Evolutionary conservation across 2,329 filamentous ascomycete species (phyloP), one percentile per base, ranked within the genome.

Genomic region (Neonectria sp.): DNA sequence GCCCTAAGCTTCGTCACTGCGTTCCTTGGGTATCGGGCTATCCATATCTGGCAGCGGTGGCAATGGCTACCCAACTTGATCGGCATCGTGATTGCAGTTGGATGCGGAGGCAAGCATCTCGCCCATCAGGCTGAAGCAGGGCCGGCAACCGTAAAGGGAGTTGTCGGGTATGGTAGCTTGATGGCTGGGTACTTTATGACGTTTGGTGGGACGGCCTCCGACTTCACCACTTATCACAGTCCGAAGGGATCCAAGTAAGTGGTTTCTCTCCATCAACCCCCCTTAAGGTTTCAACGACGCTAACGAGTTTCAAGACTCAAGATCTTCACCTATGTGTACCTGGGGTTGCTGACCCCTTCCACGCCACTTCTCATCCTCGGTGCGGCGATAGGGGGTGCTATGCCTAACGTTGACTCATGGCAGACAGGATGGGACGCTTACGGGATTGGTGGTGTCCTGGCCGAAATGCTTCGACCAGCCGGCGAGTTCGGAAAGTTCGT

Each of bases 41-140:
- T 90, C 55, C 88, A 90, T 73, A 71, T 83, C 40, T 88, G 86
- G 78, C 86, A 89, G 74, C 81, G 85, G 24, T 90, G 84, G 82
- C 83, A 86, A 8, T 90, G 87, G 88, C 82, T 89, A 15, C 86
- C 86, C 0, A 87, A 85, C 55, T 73, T 90, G 57, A 77, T 88
- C 27, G 82, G 86, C 29, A 82, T 89, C 48, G 72, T 85, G 46
- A 84, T 89, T 68, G 82, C 86, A 3, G 82, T 86, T 31, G 88
- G 87, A 9, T 88, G 85, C 66, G 87, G 87, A 46, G 86, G 86
- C 1, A 83, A 82, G 58, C 74, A 85, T 46, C 80, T 90, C 48
- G 78, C 77, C 48, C 71, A 86, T 4, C 87, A 89, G 73, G 79
- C 80, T 15, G 78, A 80, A 1, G 75, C 76, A 29, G 77, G 80